These are phyloP conservation scores for Parmelia sp. DNA, from an alignment of 495 filamentous ascomycete genomes.

Conservation along the genomic window DNA sequence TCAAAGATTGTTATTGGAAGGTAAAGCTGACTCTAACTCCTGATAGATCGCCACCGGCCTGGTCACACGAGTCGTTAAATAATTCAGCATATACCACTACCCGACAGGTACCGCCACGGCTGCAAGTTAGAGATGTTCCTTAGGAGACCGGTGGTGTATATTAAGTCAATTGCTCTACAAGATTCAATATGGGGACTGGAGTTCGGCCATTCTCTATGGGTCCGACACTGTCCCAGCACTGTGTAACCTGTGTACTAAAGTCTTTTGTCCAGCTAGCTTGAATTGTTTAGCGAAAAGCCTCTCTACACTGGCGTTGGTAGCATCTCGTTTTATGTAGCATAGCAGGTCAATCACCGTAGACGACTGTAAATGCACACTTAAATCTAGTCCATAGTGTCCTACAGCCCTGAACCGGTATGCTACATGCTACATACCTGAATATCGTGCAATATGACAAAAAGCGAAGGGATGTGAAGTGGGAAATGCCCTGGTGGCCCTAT, in stretches of 20 bases:
- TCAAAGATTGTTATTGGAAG: not conserved
- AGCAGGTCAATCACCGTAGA: not conserved
- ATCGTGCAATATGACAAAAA: not conserved
- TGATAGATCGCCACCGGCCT: slow-evolving; percentile 87
- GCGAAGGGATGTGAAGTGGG: not conserved
- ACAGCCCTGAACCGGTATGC: not conserved
- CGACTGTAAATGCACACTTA: not conserved
- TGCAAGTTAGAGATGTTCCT: not conserved
- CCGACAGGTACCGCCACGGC: not conserved
- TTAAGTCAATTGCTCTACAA: not conserved
- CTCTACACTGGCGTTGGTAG: slow-evolving; percentile 11
- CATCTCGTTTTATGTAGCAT: slow-evolving; percentile 5
- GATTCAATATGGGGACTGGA: not conserved
- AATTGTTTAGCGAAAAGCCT: slow-evolving; percentile 1
- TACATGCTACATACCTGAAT: not conserved
- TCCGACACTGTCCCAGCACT: not conserved
- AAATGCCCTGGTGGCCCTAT: not conserved
- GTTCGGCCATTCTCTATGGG: not conserved
- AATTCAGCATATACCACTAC: not conserved
- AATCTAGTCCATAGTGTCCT: not conserved
- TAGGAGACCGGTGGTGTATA: not conserved
- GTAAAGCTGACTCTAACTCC: not conserved
- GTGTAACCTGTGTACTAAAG: slow-evolving; percentile 12
- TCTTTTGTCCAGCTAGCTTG: not conserved
- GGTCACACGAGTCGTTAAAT: slow-evolving; percentile 68